Base-by-base conservation (phyloP, 2,329 filamentous ascomycete species). In the Calonectria pseudoreteaudii region DNA sequence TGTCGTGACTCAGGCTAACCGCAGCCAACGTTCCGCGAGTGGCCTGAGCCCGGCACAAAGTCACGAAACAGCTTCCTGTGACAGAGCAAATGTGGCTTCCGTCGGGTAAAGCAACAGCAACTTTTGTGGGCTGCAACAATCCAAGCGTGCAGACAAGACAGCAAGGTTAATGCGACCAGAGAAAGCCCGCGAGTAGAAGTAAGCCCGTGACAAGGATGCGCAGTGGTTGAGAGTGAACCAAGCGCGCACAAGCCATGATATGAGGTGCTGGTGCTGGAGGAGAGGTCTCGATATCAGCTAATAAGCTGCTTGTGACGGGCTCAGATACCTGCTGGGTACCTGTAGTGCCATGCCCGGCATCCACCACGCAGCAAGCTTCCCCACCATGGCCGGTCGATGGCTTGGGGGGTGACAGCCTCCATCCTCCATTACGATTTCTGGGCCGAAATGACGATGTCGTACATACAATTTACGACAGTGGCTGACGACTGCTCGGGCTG, bases 361-460 rank as follows among this genome's bases (percentile, higher is more conserved):
- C 67, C 70, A 64, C 62, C 66, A 28, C 56, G 31, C 50, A 49
- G 62, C 68, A 65, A 26, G 66, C 49, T 70, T 71, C 74, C 75
- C 75, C 74, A 79, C 76, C 58, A 58, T 74, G 74, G 76, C 77
- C 70, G 34, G 68, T 66, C 69, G 67, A 73, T 73, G 74, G 70
- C 49, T 47, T 49, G 66, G 67, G 56, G 56, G 53, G 50, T 70
- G 58, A 68, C 67, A 71, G 67, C 65, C 67, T 67, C 62, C 71
- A 72, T 75, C 66, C 68, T 74, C 50, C 70, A 77, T 78, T 72
- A 74, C 71, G 72, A 75, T 71, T 74, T 64, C 38, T 60, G 65
- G 66, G 64, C 73, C 52, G 26, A 70, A 70, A 77, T 77, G 76
- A 75, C 74, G 74, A 76, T 70, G 70, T 73, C 66, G 74, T 70